phyloP scores from a whole-genome alignment of 345 rosid species.

The Salix udensis region DNA sequence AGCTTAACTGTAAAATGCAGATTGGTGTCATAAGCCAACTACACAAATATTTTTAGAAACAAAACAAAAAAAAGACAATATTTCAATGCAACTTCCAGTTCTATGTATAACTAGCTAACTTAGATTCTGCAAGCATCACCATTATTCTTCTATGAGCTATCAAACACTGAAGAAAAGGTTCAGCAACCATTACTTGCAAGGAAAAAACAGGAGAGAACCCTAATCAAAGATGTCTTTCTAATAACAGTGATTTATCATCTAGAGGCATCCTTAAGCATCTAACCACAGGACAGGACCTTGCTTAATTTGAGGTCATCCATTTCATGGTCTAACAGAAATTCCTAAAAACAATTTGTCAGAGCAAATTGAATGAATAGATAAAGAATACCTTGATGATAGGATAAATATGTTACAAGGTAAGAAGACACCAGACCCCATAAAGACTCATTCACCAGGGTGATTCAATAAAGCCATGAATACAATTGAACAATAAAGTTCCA shows the following conservation, averaged over 20 bases:
- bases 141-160: background rate
- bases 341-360: conserved; percentile 24
- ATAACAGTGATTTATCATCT: conserved; percentile 33
- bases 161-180: background rate
- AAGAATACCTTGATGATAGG: background rate
- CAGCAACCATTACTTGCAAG: background rate
- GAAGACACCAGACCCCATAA: background rate
- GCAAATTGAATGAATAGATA: conserved; percentile 14
- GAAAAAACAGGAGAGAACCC: conserved; percentile 11
- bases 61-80: background rate
- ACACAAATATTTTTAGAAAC: background rate
- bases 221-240: conserved; percentile 11
- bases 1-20: conserved; percentile 47
- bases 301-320: conserved; percentile 26
- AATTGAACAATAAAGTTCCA: background rate
- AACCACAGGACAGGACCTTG: conserved; percentile 34
- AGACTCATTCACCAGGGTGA: background rate
- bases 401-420: background rate
- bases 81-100: background rate
- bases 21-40: conserved; percentile 13
- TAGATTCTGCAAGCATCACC: background rate
- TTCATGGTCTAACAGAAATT: conserved; percentile 28
- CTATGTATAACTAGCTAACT: background rate
- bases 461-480: background rate
- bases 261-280: conserved; percentile 29